Conservation (phyloP, 495 filamentous ascomycete genomes). For the Aspergillus steynii region DNA sequence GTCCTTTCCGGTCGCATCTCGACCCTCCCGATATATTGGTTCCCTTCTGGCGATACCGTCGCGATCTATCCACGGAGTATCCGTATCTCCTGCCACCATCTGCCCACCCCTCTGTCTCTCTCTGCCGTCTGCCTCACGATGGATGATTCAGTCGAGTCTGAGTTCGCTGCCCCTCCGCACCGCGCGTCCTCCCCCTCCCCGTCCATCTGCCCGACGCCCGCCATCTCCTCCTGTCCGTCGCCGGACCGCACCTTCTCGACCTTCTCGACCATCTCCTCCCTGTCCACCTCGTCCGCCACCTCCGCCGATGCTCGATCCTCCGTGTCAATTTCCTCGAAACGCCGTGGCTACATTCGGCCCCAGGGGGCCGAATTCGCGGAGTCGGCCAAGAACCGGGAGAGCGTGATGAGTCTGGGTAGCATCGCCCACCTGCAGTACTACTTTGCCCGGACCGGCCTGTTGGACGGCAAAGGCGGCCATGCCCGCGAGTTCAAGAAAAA, state of each 20-base stretch:
- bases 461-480: conserved; percentile 92
- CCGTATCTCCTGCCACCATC: background rate
- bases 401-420: conserved; percentile 91
- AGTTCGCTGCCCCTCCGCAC: conserved; percentile 26
- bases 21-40: background rate
- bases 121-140: conserved; percentile 24
- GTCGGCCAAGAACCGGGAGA: conserved; percentile 85
- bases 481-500: conserved; percentile 68
- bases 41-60: background rate
- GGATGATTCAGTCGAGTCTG: conserved; percentile 36
- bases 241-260: conserved; percentile 76
- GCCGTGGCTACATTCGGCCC: conserved; percentile 86
- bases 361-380: conserved; percentile 88
- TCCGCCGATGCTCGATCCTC: conserved; percentile 53
- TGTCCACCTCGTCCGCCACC: conserved; percentile 64
- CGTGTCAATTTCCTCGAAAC: conserved; percentile 57
- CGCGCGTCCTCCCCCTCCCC: conserved; percentile 60
- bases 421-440: conserved; percentile 98
- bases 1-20: conserved; percentile 16
- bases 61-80: background rate
- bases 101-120: conserved; percentile 1
- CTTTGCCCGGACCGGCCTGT: conserved; percentile 88
- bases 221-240: conserved; percentile 61
- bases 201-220: conserved; percentile 59
- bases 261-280: conserved; percentile 71